phyloP scores from a whole-genome alignment of 345 rosid species.

The Corchorus olitorius region DNA sequence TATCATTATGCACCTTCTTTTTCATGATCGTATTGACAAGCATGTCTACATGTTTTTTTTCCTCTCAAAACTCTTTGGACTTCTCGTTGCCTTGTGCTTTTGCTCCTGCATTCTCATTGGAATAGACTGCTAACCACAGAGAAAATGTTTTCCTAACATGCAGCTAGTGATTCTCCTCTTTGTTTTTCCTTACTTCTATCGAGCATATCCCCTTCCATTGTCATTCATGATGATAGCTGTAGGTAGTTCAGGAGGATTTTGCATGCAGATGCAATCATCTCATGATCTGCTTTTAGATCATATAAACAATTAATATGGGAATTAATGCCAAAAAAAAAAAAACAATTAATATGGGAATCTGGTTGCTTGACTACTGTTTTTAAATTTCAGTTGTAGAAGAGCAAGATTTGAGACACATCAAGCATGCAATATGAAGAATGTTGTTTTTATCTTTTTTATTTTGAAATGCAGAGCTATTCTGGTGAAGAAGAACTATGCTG shows the following conservation, averaged over 20 bases:
- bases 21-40: not conserved
- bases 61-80: not conserved
- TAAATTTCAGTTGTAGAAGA: not conserved
- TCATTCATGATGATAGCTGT: not conserved
- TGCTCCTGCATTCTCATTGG: not conserved
- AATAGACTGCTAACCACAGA: not conserved
- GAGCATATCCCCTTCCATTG: not conserved
- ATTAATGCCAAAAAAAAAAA: no score
- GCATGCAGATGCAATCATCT: not conserved
- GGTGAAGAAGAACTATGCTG: constrained; percentile 96
- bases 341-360: not conserved
- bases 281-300: not conserved
- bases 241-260: not conserved
- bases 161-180: constrained; percentile 2
- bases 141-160: not conserved
- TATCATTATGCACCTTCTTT: not conserved
- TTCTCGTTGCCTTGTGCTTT: not conserved
- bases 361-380: not conserved
- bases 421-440: not conserved
- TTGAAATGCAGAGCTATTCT: constrained; percentile 64
- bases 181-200: not conserved
- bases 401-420: not conserved
- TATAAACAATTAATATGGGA: not conserved
- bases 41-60: not conserved
- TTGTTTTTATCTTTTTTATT: not conserved